Percentiles rank a stretch among this genome's conserved stretches.
These are phyloP conservation scores for Akebia trifoliata DNA, from an alignment of 164 flowering plant genomes.

Conservation along the genomic window DNA sequence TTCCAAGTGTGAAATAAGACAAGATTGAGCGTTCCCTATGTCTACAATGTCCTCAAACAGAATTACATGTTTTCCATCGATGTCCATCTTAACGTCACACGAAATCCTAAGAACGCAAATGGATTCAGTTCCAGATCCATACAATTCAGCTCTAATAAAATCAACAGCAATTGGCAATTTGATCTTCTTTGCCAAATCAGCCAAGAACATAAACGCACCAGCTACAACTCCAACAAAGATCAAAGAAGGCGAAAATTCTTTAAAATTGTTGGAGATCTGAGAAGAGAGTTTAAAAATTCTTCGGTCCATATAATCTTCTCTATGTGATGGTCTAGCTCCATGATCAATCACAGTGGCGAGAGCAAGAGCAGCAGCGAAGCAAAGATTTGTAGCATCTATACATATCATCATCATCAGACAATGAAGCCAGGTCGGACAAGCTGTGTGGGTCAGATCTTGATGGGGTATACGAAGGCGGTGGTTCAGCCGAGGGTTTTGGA, in stretches of 20 bases:
- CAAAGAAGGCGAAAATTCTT: slow-evolving; percentile 26
- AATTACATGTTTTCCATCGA: slow-evolving; percentile 63
- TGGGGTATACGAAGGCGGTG: slow-evolving; percentile 30
- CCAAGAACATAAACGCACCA: slow-evolving; percentile 81
- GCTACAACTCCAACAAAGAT: slow-evolving; percentile 78
- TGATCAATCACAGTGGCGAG: background rate
- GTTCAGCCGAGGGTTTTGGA: slow-evolving; percentile 33
- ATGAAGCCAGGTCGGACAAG: slow-evolving; percentile 10
- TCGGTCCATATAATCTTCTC: slow-evolving; percentile 54
- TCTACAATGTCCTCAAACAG: slow-evolving; percentile 97
- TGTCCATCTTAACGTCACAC: slow-evolving; percentile 60
- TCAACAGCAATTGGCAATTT: slow-evolving; percentile 56
- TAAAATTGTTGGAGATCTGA: slow-evolving; percentile 44
- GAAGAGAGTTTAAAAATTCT: slow-evolving; percentile 52
- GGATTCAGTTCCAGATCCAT: slow-evolving; percentile 73
- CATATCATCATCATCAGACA: slow-evolving; percentile 67
- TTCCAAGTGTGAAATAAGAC: slow-evolving; percentile 56
- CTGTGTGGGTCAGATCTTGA: slow-evolving; percentile 21
- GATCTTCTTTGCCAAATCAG: slow-evolving; percentile 60
- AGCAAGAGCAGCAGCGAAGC: slow-evolving; percentile 28
- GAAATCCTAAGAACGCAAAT: slow-evolving; percentile 53
- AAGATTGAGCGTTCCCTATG: slow-evolving; percentile 68
- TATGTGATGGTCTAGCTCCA: slow-evolving; percentile 47
- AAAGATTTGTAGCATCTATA: slow-evolving; percentile 71
- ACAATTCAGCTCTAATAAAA: slow-evolving; percentile 65